Percentiles rank a stretch among this genome's conserved stretches.
Conservation (phyloP, 805 yeast genomes). For the Starmerella roubikii region DNA sequence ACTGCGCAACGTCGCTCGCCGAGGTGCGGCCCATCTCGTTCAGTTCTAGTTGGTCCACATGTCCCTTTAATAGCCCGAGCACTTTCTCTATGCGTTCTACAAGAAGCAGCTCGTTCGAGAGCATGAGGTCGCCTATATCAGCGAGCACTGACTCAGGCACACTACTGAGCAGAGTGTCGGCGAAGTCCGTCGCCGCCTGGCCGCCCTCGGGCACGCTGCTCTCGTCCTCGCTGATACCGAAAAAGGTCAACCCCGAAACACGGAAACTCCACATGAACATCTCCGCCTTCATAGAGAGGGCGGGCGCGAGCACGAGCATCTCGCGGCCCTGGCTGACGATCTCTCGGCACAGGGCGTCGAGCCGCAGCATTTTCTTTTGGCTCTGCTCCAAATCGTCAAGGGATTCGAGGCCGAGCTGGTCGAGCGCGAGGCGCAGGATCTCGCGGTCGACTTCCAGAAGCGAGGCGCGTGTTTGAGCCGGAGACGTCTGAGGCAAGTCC, state of each 20-base stretch:
- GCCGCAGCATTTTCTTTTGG: conserved; percentile 37
- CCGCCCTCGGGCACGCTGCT: background rate
- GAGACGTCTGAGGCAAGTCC: conserved; percentile 5
- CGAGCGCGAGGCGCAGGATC: background rate
- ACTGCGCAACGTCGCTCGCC: background rate
- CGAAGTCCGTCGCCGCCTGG: background rate
- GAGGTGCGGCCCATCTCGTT: conserved; percentile 8
- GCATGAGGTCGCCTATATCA: background rate
- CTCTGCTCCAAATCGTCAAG: background rate
- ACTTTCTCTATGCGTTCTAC: conserved; percentile 6
- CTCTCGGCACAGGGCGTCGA: conserved; percentile 62
- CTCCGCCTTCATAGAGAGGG: conserved; percentile 9
- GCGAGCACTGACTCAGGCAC: conserved; percentile 1
- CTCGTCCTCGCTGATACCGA: conserved; percentile 1
- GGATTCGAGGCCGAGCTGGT: background rate
- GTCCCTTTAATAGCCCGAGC: conserved; percentile 3
- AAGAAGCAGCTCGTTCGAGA: conserved; percentile 5
- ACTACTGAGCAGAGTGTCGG: background rate
- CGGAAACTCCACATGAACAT: conserved; percentile 15
- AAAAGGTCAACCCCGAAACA: conserved; percentile 4
- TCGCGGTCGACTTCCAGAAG: background rate
- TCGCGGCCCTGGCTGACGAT: conserved; percentile 48
- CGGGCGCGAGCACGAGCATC: conserved; percentile 38
- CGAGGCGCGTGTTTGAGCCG: background rate
- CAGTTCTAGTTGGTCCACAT: conserved; percentile 3